Evolutionary conservation across 208 protist species (phyloP).

Genomic region (Herpetomonas tarakana): DNA sequence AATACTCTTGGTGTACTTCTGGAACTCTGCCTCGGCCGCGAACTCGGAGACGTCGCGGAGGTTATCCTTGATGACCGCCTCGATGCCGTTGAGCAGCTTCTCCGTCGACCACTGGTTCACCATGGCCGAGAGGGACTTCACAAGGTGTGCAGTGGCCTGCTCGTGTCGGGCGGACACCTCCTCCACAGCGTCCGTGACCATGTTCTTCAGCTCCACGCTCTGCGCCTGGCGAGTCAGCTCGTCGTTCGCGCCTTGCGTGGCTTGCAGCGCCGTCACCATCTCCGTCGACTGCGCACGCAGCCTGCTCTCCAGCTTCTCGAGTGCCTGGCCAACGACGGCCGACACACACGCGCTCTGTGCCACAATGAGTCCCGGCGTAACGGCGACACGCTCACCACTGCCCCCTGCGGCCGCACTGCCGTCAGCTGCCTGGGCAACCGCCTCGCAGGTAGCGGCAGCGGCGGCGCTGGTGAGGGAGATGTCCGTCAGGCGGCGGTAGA

Average conservation of each 20-base stretch:
- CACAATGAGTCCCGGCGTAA: neutral
- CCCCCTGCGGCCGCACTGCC: neutral
- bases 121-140: conserved; percentile 54
- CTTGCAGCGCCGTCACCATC: neutral
- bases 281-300: neutral
- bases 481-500: no score
- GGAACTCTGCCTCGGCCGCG: no score
- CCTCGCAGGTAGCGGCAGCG: neutral
- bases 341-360: neutral
- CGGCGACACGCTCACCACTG: neutral
- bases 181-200: conserved; percentile 54
- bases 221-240: conserved; percentile 20
- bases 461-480: neutral
- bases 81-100: conserved; percentile 50
- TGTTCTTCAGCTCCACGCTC: conserved; percentile 37
- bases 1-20: no score
- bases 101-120: conserved; percentile 56
- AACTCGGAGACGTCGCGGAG: no score
- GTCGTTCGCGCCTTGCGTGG: conserved; percentile 13
- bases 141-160: conserved; percentile 55
- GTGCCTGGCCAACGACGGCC: neutral
- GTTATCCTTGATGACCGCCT: conserved; percentile 31
- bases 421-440: no score
- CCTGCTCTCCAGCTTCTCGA: neutral
- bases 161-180: conserved; percentile 63